Evolutionary conservation across 1,284 basidiomycete genomes (phyloP).

Genomic region (Puccinia polysora): DNA sequence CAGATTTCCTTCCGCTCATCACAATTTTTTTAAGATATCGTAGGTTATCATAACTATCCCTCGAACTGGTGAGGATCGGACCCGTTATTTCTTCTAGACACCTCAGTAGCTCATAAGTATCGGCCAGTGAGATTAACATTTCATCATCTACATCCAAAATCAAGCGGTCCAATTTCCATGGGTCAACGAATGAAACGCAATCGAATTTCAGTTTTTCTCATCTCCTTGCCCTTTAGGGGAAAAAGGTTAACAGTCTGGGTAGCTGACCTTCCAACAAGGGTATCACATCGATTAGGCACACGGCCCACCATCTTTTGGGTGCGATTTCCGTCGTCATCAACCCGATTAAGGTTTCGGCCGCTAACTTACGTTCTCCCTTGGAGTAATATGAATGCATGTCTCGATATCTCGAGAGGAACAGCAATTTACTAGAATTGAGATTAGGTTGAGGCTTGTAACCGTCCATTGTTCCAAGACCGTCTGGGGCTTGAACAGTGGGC

Average conservation of each 20-base stretch:
- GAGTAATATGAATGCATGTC: constrained; percentile 55
- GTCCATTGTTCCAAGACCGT: neutral
- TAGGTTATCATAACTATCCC: constrained; percentile 27
- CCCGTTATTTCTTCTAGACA: constrained; percentile 41
- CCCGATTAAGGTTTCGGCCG: constrained; percentile 54
- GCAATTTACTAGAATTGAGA: constrained; percentile 51
- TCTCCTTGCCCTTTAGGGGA: too few relatives aligned
- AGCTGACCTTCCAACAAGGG: constrained; percentile 36
- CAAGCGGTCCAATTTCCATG: too few relatives aligned
- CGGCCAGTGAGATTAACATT: constrained; percentile 32
- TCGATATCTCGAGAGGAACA: constrained; percentile 56
- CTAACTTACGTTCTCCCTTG: constrained; percentile 52
- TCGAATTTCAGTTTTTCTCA: neutral
- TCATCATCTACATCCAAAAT: constrained; percentile 25
- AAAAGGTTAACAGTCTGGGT: neutral
- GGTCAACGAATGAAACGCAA: neutral
- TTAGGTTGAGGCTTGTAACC: constrained; percentile 5
- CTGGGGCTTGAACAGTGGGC: neutral
- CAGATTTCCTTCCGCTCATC: constrained; percentile 1
- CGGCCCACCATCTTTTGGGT: constrained; percentile 55
- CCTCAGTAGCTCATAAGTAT: constrained; percentile 39
- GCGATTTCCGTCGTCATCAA: constrained; percentile 54
- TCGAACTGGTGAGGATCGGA: constrained; percentile 7
- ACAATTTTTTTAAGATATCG: constrained; percentile 32
- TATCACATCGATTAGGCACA: constrained; percentile 46